A percentile compares a stretch with the other conserved stretches of the same genome.
phyloP scores from a whole-genome alignment of 2,329 filamentous ascomycete genomes.

The Cordyceps cicadae region DNA sequence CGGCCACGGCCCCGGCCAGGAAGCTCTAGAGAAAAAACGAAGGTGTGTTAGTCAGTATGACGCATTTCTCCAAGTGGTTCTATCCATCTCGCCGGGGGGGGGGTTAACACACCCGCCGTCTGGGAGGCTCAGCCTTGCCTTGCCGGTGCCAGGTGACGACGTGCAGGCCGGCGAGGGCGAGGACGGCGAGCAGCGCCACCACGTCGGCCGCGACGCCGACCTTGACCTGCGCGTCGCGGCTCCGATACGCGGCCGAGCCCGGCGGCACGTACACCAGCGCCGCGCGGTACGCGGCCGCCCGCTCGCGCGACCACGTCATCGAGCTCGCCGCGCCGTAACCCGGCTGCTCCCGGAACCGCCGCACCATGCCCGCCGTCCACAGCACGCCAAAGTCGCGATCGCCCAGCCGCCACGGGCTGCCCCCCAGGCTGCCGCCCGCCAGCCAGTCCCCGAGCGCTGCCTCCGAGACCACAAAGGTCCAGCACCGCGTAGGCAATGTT shows the following conservation, averaged over 20 bases:
- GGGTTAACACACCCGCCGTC: not conserved
- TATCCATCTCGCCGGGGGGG: too few species aligned
- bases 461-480: not conserved
- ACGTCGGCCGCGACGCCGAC: not conserved
- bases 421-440: not conserved
- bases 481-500: not conserved
- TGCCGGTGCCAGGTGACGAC: not conserved
- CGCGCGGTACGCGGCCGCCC: not conserved
- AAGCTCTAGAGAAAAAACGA: not conserved
- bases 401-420: not conserved
- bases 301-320: not conserved
- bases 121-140: not conserved
- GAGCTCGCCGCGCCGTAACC: not conserved
- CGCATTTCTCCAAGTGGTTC: too few species aligned
- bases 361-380: not conserved
- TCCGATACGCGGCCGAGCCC: too few species aligned
- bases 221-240: not conserved
- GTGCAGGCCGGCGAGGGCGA: not conserved
- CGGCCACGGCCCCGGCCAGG: not conserved
- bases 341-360: not conserved
- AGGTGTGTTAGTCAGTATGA: too few species aligned
- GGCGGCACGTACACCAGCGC: not conserved
- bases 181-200: not conserved
- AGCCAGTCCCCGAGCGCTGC: not conserved
- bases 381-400: not conserved